Conservation (phyloP, 345 rosid species). For the Eutrema yunnanense region DNA sequence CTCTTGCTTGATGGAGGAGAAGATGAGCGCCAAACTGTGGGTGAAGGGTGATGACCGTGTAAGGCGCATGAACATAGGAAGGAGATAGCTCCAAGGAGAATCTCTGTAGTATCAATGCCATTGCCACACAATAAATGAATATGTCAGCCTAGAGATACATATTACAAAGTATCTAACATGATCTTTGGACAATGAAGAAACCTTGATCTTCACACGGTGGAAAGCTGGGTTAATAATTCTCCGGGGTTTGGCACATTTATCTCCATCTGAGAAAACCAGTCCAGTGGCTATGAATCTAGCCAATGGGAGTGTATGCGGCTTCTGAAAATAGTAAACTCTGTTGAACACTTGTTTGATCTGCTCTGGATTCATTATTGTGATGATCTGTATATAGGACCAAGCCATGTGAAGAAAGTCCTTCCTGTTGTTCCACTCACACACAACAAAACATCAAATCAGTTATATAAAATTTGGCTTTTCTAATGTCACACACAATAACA, state of each 20-base stretch:
- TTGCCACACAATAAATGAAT: not conserved
- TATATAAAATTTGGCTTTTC: not conserved
- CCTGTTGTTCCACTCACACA: not conserved
- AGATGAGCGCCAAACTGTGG: constrained; percentile 41
- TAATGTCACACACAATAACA: not conserved
- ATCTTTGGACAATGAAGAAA: not conserved
- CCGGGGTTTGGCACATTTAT: constrained; percentile 34
- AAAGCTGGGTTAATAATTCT: constrained; percentile 38
- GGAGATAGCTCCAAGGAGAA: constrained; percentile 47
- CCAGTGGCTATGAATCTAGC: not conserved
- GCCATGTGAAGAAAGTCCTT: not conserved
- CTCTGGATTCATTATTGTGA: not conserved
- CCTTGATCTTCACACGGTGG: constrained; percentile 33
- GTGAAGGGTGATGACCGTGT: constrained; percentile 24
- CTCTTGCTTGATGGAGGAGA: not conserved
- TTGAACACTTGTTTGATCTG: not conserved
- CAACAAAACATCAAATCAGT: too few species aligned
- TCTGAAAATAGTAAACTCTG: not conserved
- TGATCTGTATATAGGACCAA: not conserved
- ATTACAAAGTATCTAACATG: not conserved
- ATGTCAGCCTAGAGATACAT: not conserved
- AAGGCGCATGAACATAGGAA: constrained; percentile 40
- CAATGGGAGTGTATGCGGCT: not conserved
- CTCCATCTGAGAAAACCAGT: constrained; percentile 13
- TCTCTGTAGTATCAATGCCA: constrained; percentile 40